Conservation (phyloP, 208 protist genomes). For the Leishmania turanica region DNA sequence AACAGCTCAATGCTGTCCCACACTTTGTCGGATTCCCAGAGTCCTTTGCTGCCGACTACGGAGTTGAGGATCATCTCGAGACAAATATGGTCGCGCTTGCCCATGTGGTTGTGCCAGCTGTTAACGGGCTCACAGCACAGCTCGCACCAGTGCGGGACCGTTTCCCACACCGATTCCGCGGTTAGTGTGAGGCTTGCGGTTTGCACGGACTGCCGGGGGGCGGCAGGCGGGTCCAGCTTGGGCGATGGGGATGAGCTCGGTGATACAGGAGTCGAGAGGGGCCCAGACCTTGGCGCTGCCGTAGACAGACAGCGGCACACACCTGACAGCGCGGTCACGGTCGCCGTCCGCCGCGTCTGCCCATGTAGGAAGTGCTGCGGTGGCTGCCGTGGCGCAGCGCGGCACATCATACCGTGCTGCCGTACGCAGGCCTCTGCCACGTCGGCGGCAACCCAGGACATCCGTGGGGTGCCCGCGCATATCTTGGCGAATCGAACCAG, state of each 20-base stretch:
- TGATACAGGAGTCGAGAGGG: background rate
- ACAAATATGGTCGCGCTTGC: conserved; percentile 86
- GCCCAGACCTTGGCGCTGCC: background rate
- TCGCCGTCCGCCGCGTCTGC: background rate
- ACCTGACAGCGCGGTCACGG: background rate
- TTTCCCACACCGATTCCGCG: conserved; percentile 24
- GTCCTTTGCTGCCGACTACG: conserved; percentile 35
- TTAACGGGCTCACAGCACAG: conserved; percentile 76
- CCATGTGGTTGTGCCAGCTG: conserved; percentile 68
- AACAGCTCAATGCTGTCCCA: conserved; percentile 43
- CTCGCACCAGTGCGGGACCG: conserved; percentile 56
- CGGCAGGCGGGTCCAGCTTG: background rate
- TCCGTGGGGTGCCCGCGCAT: background rate
- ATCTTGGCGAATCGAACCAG: background rate
- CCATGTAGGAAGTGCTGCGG: background rate
- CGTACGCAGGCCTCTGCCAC: background rate
- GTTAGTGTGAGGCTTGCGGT: background rate
- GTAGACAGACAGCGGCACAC: background rate
- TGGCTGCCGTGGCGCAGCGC: background rate
- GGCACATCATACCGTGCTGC: background rate
- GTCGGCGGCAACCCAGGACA: background rate
- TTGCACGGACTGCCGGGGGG: background rate
- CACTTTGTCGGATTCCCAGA: conserved; percentile 40
- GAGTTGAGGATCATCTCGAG: conserved; percentile 72
- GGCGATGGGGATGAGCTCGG: background rate